Conservation (phyloP, 495 filamentous ascomycete species). For the Penicillium nucicola region DNA sequence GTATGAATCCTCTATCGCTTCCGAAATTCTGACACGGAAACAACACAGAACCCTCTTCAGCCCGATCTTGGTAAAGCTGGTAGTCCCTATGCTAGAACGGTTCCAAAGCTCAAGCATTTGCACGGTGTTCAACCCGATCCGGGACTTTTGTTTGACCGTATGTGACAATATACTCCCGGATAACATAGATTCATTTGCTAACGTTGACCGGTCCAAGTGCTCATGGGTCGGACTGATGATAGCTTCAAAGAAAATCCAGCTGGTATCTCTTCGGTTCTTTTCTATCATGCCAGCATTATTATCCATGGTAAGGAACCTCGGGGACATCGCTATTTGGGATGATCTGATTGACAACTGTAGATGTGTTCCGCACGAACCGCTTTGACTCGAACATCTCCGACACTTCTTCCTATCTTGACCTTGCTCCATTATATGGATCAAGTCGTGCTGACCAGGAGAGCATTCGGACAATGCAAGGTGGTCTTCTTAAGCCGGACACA, state of each 20-base stretch:
- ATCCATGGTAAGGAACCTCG: conserved; percentile 32
- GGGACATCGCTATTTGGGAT: too few species aligned
- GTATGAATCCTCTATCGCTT: too few species aligned
- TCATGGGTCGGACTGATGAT: conserved; percentile 10
- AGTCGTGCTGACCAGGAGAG: too few species aligned
- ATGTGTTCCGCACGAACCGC: too few species aligned
- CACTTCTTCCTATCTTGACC: conserved; percentile 56
- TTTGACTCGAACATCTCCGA: conserved; percentile 10
- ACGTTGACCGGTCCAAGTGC: too few species aligned
- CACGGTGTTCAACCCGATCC: conserved; percentile 7
- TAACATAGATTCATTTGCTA: too few species aligned
- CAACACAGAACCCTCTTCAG: conserved; percentile 12
- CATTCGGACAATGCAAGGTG: too few species aligned
- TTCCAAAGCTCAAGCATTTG: conserved; percentile 11
- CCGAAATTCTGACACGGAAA: too few species aligned
- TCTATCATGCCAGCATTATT: conserved; percentile 48
- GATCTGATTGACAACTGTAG: too few species aligned
- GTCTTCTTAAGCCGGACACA: too few species aligned
- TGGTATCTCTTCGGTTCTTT: conserved; percentile 42
- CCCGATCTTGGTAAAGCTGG: conserved; percentile 48
- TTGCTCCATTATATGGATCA: conserved; percentile 52
- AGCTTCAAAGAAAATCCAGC: conserved; percentile 11
- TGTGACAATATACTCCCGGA: too few species aligned
- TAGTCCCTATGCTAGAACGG: conserved; percentile 31
- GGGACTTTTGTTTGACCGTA: too few species aligned